phyloP scores from a whole-genome alignment of 148 eudicot species.

The Suaeda aralocaspica region DNA sequence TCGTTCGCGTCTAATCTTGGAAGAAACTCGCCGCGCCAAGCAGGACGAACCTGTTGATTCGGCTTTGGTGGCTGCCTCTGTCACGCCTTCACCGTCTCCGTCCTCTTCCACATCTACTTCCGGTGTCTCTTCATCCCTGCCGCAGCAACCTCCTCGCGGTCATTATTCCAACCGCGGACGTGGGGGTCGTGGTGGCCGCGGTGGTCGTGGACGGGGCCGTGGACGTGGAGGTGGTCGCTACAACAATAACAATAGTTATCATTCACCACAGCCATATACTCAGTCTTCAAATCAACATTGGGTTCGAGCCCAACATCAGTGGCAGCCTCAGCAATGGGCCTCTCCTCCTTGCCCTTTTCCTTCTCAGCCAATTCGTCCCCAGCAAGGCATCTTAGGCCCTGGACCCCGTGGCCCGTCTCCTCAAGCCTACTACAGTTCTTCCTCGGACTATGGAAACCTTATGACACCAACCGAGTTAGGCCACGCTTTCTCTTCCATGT shows the following conservation, averaged over 20 bases:
- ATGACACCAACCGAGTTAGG: background rate
- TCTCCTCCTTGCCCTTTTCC: background rate
- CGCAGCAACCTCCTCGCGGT: background rate
- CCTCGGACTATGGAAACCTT: background rate
- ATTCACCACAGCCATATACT: background rate
- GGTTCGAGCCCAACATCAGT: background rate
- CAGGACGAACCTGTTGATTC: background rate
- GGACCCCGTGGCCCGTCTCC: background rate
- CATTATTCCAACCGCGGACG: background rate
- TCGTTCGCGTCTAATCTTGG: background rate
- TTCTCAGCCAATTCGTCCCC: background rate
- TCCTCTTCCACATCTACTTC: background rate
- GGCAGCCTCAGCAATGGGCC: background rate
- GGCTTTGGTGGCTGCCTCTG: background rate
- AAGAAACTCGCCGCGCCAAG: background rate
- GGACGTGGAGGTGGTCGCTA: background rate
- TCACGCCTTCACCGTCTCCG: background rate
- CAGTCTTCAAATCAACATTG: background rate
- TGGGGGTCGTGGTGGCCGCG: background rate
- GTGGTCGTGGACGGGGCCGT: background rate
- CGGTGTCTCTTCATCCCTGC: too few species aligned
- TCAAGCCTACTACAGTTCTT: too few species aligned
- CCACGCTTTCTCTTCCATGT: background rate
- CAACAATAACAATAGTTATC: too few species aligned
- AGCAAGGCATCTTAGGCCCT: background rate